Evolutionary conservation across 2,329 filamentous ascomycete genomes (phyloP).

Genomic region (Colletotrichum lentis): DNA sequence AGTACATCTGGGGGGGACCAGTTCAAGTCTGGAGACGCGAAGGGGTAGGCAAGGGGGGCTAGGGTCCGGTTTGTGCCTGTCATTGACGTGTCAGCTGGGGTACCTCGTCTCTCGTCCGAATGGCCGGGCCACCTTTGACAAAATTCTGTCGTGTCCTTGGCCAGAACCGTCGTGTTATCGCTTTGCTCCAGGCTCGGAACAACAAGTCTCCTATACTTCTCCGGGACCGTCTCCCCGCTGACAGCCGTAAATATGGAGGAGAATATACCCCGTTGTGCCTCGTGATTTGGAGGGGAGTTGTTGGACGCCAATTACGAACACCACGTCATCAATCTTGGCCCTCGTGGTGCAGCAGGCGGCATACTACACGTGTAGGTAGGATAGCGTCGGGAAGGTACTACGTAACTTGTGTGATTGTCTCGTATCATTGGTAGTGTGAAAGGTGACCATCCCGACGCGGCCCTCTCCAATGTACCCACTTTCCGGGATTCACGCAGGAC

Average conservation of each 20-base stretch:
- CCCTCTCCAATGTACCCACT: not conserved
- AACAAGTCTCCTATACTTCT: constrained; percentile 43
- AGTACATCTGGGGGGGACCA: constrained; percentile 46
- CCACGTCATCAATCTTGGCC: not conserved
- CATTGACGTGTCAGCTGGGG: constrained; percentile 7
- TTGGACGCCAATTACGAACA: not conserved
- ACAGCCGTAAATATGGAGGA: constrained; percentile 40
- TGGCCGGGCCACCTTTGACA: constrained; percentile 40
- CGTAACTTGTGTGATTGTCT: not conserved
- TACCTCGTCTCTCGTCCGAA: not conserved
- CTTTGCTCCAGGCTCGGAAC: constrained; percentile 45
- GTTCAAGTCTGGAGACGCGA: constrained; percentile 40
- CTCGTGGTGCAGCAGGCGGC: not conserved
- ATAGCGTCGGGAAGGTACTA: not conserved
- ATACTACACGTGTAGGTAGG: not conserved
- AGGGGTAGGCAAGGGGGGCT: constrained; percentile 42
- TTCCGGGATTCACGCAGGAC: not conserved
- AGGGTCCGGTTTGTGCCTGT: constrained; percentile 42
- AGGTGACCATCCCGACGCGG: not conserved
- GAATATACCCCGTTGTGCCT: constrained; percentile 39
- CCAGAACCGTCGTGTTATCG: constrained; percentile 41
- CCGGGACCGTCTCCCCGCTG: constrained; percentile 41
- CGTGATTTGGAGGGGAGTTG: not conserved
- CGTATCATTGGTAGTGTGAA: too few relatives aligned
- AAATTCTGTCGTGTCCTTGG: constrained; percentile 40